Conservation (phyloP, 2,329 filamentous ascomycete genomes). For the Colletotrichum cordylinicola region DNA sequence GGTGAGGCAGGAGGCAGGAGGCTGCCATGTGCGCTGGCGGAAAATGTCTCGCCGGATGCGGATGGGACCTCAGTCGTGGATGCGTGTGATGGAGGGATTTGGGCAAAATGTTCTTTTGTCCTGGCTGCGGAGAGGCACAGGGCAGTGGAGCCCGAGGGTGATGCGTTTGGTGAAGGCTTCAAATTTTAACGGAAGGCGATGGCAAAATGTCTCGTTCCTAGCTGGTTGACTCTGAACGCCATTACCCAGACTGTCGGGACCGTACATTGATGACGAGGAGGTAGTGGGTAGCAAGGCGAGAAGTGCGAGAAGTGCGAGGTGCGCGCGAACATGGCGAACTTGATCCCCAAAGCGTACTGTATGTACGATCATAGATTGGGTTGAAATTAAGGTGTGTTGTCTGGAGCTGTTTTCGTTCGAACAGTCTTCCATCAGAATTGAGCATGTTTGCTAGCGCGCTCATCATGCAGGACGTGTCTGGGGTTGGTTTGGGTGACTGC, state of each 20-base stretch:
- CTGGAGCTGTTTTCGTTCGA: conserved; percentile 6
- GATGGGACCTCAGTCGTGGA: neutral
- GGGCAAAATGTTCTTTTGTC: conserved; percentile 1
- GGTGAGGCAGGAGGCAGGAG: conserved; percentile 7
- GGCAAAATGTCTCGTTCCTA: conserved; percentile 5
- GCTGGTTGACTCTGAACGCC: conserved; percentile 3
- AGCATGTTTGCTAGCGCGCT: neutral
- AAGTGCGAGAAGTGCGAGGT: neutral
- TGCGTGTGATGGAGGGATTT: neutral
- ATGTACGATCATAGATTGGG: neutral
- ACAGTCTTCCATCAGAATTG: neutral
- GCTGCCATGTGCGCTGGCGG: conserved; percentile 19
- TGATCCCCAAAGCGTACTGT: conserved; percentile 2
- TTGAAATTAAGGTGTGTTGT: neutral
- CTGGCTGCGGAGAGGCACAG: neutral
- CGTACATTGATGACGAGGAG: conserved; percentile 2
- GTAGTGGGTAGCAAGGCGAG: neutral
- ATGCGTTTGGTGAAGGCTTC: neutral
- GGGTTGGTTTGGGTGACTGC: neutral
- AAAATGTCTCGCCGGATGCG: conserved; percentile 15
- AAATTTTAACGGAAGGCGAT: neutral
- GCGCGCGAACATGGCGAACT: neutral
- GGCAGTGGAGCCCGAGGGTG: neutral
- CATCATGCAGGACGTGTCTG: neutral
- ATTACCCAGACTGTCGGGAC: conserved; percentile 15